phyloP scores from a whole-genome alignment of 148 eudicot species.

The Rhododendron molle region DNA sequence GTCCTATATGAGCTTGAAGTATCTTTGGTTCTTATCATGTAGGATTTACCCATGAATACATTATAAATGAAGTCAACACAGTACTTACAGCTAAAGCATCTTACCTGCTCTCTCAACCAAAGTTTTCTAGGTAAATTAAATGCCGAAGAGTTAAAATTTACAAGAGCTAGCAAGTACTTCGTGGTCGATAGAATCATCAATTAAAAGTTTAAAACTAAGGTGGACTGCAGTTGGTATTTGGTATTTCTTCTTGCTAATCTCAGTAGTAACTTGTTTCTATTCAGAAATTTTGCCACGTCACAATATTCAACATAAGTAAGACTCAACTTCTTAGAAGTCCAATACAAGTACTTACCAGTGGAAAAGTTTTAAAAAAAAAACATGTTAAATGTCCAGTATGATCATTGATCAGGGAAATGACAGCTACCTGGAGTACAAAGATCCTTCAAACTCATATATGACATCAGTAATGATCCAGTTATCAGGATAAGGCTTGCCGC shows the following conservation, averaged over 20 bases:
- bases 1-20: slow-evolving; percentile 90
- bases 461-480: slow-evolving; percentile 97
- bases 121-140: neutral
- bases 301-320: neutral
- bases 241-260: neutral
- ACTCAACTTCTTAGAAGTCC: neutral
- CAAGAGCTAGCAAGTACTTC: neutral
- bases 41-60: neutral
- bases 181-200: no score
- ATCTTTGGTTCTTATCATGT: slow-evolving; percentile 27
- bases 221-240: neutral
- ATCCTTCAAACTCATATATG: slow-evolving; percentile 90
- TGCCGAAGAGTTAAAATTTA: neutral
- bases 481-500: slow-evolving; percentile 99
- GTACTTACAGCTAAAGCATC: neutral
- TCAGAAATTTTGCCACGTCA: neutral
- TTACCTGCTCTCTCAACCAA: neutral
- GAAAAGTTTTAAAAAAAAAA: neutral
- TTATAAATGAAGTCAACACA: neutral
- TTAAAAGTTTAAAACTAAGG: no score
- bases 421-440: slow-evolving; percentile 73
- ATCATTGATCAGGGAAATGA: slow-evolving; percentile 13
- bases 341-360: neutral
- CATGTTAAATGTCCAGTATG: neutral
- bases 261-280: neutral